Evolutionary conservation across 257 asterid species (phyloP), one percentile per base, ranked within the genome.

Genomic region (Marsdenia floribunda): DNA sequence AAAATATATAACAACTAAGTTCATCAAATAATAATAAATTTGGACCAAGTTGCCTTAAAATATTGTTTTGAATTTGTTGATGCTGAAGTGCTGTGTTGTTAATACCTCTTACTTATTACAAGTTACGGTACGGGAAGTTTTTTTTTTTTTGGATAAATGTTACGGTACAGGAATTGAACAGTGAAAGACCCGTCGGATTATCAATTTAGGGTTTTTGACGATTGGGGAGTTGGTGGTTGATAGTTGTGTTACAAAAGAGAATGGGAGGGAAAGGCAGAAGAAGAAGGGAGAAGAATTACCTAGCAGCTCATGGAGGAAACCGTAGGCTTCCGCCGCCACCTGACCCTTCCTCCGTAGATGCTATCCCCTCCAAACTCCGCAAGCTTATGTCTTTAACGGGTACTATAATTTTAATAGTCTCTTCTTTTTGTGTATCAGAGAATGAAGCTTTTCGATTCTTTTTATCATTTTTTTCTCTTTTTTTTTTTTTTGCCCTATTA

Each of bases 291-390:
- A 93, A 90, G 85, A 91, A 93, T 61, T 93, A 85, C 83, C 75
- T 66, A 69, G 96, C 96, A 6, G 93, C 96, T 6, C 97, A 90
- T 70, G 97, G 93, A 12, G 88, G 86, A 35, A 76, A 74, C 80
- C 54, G 73, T 69, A 84, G 97, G 33, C 97, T 90, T 21, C 97
- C 98, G n/a, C 97, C 97, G 0, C 96, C 98, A 22, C 98, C 97
- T 4, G 79, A 73, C 9, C 70, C 85, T 57, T 83, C 96, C 76
- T 80, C 90, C 81, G 29, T 90, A 26, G 97, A 93, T 59, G 89
- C 86, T 22, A 68, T 93, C 57, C 97, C 98, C 6, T 82, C 96
- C 16, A 92, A 94, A 74, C 97, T 92, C 69, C 94, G 93, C 68
- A 81, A 82, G 77, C 40, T 94, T 82, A 85, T 91, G 89, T 85